Conservation (phyloP, 2,329 filamentous ascomycete species). For the Rhynchosporium secalis region DNA sequence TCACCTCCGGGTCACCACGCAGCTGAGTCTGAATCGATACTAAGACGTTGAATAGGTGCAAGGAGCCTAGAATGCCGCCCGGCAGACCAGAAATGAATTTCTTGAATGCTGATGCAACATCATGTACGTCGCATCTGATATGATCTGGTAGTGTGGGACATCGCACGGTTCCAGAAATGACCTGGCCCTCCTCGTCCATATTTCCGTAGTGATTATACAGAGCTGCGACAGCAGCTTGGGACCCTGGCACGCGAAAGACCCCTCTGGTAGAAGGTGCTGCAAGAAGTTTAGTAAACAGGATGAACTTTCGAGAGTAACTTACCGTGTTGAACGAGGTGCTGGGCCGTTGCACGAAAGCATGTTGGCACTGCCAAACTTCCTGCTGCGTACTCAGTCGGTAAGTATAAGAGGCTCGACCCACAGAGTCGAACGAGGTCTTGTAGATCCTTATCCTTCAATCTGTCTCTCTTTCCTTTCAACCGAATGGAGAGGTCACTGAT, state of each 20-base stretch:
- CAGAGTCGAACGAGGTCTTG: constrained; percentile 62
- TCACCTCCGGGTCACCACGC: constrained; percentile 51
- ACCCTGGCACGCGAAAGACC: constrained; percentile 64
- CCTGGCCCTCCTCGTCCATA: constrained; percentile 48
- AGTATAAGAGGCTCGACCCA: constrained; percentile 61
- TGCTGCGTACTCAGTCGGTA: constrained; percentile 59
- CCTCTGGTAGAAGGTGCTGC: constrained; percentile 49
- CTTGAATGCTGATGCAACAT: constrained; percentile 69
- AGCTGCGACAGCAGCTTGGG: constrained; percentile 51
- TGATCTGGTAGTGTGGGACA: constrained; percentile 60
- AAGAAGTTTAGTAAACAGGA: constrained; percentile 20
- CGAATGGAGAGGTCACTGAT: constrained; percentile 55
- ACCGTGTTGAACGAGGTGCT: constrained; percentile 63
- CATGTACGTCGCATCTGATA: constrained; percentile 60
- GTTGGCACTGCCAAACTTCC: constrained; percentile 61
- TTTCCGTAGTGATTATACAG: constrained; percentile 65
- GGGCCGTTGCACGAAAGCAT: constrained; percentile 65
- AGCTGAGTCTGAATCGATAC: constrained; percentile 61
- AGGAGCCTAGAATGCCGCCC: constrained; percentile 64
- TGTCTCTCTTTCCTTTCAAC: constrained; percentile 47
- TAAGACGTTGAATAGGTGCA: constrained; percentile 61
- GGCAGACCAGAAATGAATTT: constrained; percentile 62
- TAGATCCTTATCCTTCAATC: constrained; percentile 52
- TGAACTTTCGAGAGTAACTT: constrained; percentile 26
- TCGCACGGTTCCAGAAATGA: constrained; percentile 57